phyloP scores from a whole-genome alignment of 2,329 filamentous ascomycete genomes.

The Kalaharituber pfeilii region DNA sequence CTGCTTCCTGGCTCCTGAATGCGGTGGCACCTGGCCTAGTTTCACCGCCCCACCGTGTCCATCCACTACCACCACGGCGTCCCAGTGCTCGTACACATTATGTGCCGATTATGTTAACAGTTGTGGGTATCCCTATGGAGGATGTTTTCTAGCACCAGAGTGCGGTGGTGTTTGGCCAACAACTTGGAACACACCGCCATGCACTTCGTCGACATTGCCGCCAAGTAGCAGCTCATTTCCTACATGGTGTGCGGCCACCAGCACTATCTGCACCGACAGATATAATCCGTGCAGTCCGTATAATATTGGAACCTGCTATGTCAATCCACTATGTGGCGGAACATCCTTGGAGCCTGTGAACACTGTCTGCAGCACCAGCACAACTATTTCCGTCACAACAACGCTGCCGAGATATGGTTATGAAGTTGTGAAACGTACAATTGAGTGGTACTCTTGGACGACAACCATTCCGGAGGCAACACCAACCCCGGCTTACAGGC shows the following conservation, averaged over 20 bases:
- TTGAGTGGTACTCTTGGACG: not conserved
- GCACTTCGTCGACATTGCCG: constrained; percentile 4
- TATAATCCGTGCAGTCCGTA: constrained; percentile 7
- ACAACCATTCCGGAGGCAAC: not conserved
- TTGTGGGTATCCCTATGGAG: constrained; percentile 17
- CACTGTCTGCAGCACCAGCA: not conserved
- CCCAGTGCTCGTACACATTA: not conserved
- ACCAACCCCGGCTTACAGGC: no score
- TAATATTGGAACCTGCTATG: not conserved
- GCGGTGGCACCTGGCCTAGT: constrained; percentile 13
- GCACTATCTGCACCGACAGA: constrained; percentile 16
- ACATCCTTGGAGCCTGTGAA: not conserved
- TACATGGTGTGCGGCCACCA: constrained; percentile 4
- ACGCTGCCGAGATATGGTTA: not conserved
- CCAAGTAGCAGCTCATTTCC: not conserved
- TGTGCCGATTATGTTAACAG: constrained; percentile 18
- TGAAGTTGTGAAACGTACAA: not conserved
- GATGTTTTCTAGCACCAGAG: constrained; percentile 15
- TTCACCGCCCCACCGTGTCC: constrained; percentile 15
- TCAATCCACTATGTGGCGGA: not conserved
- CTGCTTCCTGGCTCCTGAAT: constrained; percentile 15
- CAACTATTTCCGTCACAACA: not conserved
- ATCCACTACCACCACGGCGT: constrained; percentile 2
- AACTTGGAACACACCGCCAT: constrained; percentile 15
- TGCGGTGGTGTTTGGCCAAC: constrained; percentile 13